These are phyloP conservation scores for Podaxis sp. DNA, from an alignment of 768 basidiomycete genomes.

Conservation along the genomic window DNA sequence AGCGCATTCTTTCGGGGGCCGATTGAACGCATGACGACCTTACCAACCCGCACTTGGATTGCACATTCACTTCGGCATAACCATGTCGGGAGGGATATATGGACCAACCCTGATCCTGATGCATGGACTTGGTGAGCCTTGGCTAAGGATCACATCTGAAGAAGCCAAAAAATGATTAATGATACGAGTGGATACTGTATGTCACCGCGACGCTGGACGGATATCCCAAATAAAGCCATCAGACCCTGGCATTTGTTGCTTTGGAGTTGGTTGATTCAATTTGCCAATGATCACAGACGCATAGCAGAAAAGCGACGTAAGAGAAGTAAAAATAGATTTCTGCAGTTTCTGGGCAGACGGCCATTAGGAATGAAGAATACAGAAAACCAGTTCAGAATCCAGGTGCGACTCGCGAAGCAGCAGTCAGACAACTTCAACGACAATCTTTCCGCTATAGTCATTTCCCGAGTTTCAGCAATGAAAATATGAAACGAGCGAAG, in stretches of 20 bases:
- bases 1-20: background rate
- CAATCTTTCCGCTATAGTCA: conserved; percentile 40
- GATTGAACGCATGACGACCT: background rate
- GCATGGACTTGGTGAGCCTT: too few species aligned
- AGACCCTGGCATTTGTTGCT: background rate
- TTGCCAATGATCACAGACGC: too few species aligned
- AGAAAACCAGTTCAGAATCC: background rate
- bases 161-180: background rate
- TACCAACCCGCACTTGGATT: background rate
- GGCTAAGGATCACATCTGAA: background rate
- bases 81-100: too few species aligned
- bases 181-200: conserved; percentile 4
- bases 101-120: too few species aligned
- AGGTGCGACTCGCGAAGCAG: background rate
- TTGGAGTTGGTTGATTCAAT: background rate
- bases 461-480: conserved; percentile 3
- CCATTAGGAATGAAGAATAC: background rate
- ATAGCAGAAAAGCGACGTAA: background rate
- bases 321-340: conserved; percentile 2
- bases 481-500: background rate
- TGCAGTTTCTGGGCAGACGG: background rate
- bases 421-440: conserved; percentile 34
- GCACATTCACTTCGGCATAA: too few species aligned
- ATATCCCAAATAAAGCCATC: background rate
- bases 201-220: background rate